Base-by-base conservation (phyloP, 345 rosid genomes). In the Jatropha curcas region DNA sequence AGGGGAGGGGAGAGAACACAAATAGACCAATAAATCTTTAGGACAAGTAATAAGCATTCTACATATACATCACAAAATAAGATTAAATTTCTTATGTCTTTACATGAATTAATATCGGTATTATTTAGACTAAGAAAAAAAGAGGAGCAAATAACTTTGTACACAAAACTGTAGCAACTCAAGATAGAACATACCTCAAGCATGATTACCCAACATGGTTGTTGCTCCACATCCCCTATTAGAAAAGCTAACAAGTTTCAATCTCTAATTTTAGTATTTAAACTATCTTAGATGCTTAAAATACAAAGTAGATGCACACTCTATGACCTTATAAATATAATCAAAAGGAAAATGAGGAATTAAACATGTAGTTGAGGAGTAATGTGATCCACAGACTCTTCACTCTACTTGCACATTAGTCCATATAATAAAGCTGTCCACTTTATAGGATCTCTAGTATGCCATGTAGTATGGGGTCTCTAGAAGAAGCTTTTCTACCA, bases 181-280 rank as follows among this genome's bases (percentile, higher is more conserved):
- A 55, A 71, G 67, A 46, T 65, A 52, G 55, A 60, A 68, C 76
- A 77, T 82, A 93, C 98, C 98, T 93, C 98, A 27, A 91, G 97
- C 97, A 93, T 88, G 72, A 93, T 91, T 74, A 88, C 94, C 98
- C 98, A 93, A 73, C 97, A 93, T 34, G 98, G 97, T 66, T 89
- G 92, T 79, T 86, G 84, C 79, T 89, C 84, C 81, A 78, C 84
- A 68, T 85, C 82, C 51, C 90, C 98, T 89, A 87, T 77, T 52
- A 52, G 68, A 74, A 75, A 75, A 20, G 50, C 35, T 51, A 79
- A 76, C 9, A 34, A 57, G 72, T 34, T 67, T 74, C 35, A 82
- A 11, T 63, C 72, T 66, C 66, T 55, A 22, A 48, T 27, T 65
- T 71, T n/a, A n/a, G n/a, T n/a, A n/a, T n/a, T n/a, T n/a, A n/a